Percentiles rank a stretch among this genome's conserved stretches.
These are phyloP conservation scores for Parmales sp. DNA, from an alignment of 108 stramenopile genomes.

Conservation along the genomic window DNA sequence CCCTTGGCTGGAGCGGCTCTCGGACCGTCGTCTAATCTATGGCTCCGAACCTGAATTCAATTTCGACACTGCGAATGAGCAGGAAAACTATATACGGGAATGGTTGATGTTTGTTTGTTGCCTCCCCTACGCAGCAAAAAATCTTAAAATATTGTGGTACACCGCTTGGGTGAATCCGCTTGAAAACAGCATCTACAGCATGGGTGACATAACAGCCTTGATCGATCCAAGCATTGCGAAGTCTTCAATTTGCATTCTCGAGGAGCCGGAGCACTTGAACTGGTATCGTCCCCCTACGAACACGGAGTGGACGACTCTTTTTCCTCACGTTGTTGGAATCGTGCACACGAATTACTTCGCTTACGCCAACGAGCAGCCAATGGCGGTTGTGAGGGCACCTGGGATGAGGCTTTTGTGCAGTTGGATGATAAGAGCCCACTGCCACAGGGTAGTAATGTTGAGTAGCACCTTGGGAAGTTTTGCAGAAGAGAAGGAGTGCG, in stretches of 20 bases:
- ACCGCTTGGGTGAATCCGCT: constrained; percentile 57
- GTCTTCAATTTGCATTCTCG: constrained; percentile 76
- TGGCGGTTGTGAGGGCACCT: constrained; percentile 64
- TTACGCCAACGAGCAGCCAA: constrained; percentile 70
- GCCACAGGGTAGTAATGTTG: constrained; percentile 72
- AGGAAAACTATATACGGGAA: constrained; percentile 52
- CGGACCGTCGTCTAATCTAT: constrained; percentile 50
- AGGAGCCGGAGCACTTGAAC: constrained; percentile 88
- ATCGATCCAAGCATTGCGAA: constrained; percentile 52
- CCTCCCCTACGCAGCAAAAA: constrained; percentile 51
- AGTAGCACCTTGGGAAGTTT: constrained; percentile 60
- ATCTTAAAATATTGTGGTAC: constrained; percentile 55
- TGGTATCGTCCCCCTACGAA: constrained; percentile 66
- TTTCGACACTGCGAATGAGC: constrained; percentile 53
- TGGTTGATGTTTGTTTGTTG: constrained; percentile 54
- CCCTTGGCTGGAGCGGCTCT: constrained; percentile 66
- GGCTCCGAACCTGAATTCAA: constrained; percentile 30
- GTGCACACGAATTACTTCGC: constrained; percentile 83
- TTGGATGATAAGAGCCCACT: constrained; percentile 79
- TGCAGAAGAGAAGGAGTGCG: constrained; percentile 71
- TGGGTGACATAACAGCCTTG: constrained; percentile 61
- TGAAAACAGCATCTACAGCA: constrained; percentile 57
- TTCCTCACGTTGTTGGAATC: constrained; percentile 81
- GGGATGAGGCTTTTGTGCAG: constrained; percentile 56
- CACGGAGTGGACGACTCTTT: constrained; percentile 72